These are phyloP conservation scores for Malassezia slooffiae DNA, from an alignment of 1,284 basidiomycete genomes.

Conservation along the genomic window DNA sequence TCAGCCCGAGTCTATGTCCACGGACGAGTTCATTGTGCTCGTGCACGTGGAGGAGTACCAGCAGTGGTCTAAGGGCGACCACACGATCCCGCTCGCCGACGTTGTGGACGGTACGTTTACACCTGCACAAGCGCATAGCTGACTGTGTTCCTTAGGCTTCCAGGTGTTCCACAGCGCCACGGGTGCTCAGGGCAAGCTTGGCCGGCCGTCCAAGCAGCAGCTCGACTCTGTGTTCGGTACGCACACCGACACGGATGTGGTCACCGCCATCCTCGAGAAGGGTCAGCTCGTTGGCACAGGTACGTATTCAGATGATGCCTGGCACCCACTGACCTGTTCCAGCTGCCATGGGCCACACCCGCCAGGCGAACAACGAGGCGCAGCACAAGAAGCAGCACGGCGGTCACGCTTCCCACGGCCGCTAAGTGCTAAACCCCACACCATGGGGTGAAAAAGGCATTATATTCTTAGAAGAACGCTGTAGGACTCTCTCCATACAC, in stretches of 20 bases:
- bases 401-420: too few species aligned
- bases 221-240: constrained; percentile 46
- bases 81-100: constrained; percentile 47
- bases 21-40: constrained; percentile 47
- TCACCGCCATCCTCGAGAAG: constrained; percentile 38
- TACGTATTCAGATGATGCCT: too few species aligned
- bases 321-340: too few species aligned
- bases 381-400: too few species aligned
- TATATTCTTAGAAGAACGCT: too few species aligned
- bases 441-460: too few species aligned
- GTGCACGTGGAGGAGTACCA: constrained; percentile 43
- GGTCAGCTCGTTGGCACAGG: constrained; percentile 35
- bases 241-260: constrained; percentile 42
- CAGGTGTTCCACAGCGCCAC: constrained; percentile 47
- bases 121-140: neutral
- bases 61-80: constrained; percentile 47
- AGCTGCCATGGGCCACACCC: too few species aligned
- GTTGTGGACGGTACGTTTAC: constrained; percentile 40
- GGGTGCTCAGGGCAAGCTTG: constrained; percentile 47
- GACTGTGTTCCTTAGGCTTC: constrained; percentile 31
- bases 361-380: too few species aligned
- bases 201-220: constrained; percentile 46
- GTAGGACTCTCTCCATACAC: too few species aligned
- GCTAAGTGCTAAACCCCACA: too few species aligned
- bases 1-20: constrained; percentile 45